phyloP scores from a whole-genome alignment of 208 protist genomes.

The Porcisia hertigi region DNA sequence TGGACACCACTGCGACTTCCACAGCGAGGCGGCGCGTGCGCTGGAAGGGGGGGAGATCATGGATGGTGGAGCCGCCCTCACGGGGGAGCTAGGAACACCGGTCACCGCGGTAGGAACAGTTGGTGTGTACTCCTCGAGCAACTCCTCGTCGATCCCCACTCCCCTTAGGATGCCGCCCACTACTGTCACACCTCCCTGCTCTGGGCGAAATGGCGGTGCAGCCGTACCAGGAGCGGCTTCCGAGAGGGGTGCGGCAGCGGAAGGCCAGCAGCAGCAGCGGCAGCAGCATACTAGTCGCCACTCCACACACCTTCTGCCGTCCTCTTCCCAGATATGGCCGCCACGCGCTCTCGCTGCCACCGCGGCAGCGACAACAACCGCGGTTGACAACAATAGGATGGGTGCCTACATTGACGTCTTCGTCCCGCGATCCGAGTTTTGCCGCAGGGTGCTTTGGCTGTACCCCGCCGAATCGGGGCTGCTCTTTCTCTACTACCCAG shows the following conservation, averaged over 20 bases:
- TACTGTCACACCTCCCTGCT: neutral
- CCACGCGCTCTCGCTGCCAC: neutral
- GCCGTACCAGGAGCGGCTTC: neutral
- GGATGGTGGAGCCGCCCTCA: neutral
- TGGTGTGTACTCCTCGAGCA: neutral
- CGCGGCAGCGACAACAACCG: neutral
- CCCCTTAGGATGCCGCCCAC: constrained; percentile 11
- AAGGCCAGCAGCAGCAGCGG: neutral
- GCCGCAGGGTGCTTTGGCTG: constrained; percentile 68
- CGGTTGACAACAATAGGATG: constrained; percentile 23
- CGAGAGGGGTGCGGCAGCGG: neutral
- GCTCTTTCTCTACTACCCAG: constrained; percentile 81
- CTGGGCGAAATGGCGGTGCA: neutral
- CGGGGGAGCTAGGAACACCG: neutral
- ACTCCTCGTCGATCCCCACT: constrained; percentile 12
- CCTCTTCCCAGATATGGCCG: neutral
- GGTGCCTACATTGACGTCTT: constrained; percentile 75
- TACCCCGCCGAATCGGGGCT: constrained; percentile 67
- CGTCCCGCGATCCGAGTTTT: constrained; percentile 80
- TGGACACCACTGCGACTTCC: neutral
- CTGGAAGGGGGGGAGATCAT: neutral
- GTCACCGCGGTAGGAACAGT: neutral
- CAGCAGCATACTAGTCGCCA: neutral
- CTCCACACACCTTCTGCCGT: neutral
- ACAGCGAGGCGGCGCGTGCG: neutral